A percentile compares a stretch with the other conserved stretches of the same genome.
phyloP scores from a whole-genome alignment of 1,139 yeast genomes.

The Yamadazyma diospyri region DNA sequence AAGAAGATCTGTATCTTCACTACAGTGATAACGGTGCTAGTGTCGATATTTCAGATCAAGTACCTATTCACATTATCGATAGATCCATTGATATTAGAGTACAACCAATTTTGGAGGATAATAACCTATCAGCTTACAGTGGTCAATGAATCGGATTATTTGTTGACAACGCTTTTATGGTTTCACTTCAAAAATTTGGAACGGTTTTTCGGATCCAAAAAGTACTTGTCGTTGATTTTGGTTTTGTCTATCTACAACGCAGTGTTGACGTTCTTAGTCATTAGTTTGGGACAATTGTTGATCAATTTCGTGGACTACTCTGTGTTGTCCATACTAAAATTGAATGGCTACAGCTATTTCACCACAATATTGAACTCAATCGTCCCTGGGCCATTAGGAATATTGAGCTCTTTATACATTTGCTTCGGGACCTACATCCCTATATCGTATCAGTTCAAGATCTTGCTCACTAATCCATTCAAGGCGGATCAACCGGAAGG shows the following conservation, averaged over 20 bases:
- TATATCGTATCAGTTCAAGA: slow-evolving; percentile 54
- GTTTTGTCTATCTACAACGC: slow-evolving; percentile 36
- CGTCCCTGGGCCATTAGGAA: slow-evolving; percentile 61
- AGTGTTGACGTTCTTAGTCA: slow-evolving; percentile 27
- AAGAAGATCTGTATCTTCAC: slow-evolving; percentile 38
- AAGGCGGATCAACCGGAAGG: neutral
- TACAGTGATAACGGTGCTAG: slow-evolving; percentile 45
- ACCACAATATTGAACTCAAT: slow-evolving; percentile 35
- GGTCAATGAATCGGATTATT: slow-evolving; percentile 63
- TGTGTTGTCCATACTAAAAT: slow-evolving; percentile 14
- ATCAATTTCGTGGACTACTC: slow-evolving; percentile 29
- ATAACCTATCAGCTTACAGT: slow-evolving; percentile 53
- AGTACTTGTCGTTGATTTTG: slow-evolving; percentile 41
- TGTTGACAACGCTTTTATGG: slow-evolving; percentile 48
- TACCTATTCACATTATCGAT: slow-evolving; percentile 51
- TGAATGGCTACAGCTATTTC: slow-evolving; percentile 16
- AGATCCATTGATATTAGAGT: slow-evolving; percentile 57
- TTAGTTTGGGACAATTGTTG: slow-evolving; percentile 37
- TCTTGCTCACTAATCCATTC: slow-evolving; percentile 31
- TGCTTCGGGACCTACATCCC: slow-evolving; percentile 60
- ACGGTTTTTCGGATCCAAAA: slow-evolving; percentile 59
- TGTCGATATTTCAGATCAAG: slow-evolving; percentile 56
- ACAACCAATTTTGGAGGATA: slow-evolving; percentile 69
- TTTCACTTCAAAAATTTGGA: slow-evolving; percentile 64
- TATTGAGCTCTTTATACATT: slow-evolving; percentile 56